These are phyloP conservation scores for Blumeria hordei DNA, from an alignment of 2,329 filamentous ascomycete species.

Conservation along the genomic window DNA sequence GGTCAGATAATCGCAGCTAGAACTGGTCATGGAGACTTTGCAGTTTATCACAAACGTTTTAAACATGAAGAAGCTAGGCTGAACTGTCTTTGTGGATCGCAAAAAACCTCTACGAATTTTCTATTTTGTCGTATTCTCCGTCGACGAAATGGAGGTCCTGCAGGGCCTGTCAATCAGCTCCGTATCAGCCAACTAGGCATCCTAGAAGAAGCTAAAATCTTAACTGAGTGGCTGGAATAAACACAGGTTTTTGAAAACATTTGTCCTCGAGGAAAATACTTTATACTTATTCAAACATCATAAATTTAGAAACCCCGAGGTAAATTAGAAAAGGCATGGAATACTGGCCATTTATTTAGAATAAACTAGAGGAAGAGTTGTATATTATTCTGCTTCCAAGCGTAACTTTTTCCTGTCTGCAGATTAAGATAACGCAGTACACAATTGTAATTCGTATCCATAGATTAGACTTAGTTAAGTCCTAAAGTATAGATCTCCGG, in stretches of 20 bases:
- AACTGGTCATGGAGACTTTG: slow-evolving; percentile 1
- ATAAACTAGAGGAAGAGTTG: neutral
- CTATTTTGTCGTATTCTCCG: neutral
- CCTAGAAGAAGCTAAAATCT: neutral
- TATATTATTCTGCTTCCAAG: neutral
- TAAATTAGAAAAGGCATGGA: too few relatives aligned
- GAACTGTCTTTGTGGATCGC: neutral
- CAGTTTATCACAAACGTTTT: neutral
- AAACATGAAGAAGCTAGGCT: neutral
- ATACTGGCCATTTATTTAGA: too few relatives aligned
- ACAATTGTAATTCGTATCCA: neutral
- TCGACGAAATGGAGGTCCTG: neutral
- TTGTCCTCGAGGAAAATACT: neutral
- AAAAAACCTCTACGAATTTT: neutral
- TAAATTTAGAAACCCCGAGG: too few relatives aligned
- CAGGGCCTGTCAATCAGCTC: neutral
- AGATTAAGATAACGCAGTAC: neutral
- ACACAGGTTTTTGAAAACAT: neutral
- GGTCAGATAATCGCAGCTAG: neutral
- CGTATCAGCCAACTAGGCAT: neutral
- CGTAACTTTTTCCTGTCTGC: neutral
- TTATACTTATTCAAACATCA: too few relatives aligned
- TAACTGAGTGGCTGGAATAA: neutral
- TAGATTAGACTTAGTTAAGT: too few relatives aligned
- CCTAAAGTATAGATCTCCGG: too few relatives aligned